Evolutionary conservation across 768 basidiomycete genomes (phyloP).

Genomic region (Mycena sanguinolenta): DNA sequence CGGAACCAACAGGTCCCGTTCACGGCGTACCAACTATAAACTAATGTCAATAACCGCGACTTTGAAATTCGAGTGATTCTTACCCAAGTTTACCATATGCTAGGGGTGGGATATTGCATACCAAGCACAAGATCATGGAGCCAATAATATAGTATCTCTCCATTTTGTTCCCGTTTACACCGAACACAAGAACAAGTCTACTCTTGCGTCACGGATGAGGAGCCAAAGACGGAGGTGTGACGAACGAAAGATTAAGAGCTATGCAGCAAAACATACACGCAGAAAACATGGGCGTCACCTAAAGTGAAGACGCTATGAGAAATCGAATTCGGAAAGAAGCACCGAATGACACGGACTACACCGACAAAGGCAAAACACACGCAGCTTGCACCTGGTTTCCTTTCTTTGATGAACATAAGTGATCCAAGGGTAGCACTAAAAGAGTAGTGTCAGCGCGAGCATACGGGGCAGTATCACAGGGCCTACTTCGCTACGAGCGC

Average conservation of each 20-base stretch:
- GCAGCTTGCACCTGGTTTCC: background rate
- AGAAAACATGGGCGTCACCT: background rate
- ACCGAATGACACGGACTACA: background rate
- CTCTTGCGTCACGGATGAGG: background rate
- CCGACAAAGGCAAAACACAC: background rate
- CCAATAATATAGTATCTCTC: conserved; percentile 18
- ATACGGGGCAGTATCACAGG: background rate
- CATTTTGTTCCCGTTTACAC: conserved; percentile 9
- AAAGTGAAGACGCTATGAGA: background rate
- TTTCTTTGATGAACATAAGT: background rate
- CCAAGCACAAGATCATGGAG: background rate
- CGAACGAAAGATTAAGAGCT: background rate
- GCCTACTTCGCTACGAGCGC: background rate
- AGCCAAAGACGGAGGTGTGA: background rate
- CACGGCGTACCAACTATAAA: background rate
- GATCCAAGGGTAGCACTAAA: background rate
- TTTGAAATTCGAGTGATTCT: background rate
- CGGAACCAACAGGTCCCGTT: conserved; percentile 3
- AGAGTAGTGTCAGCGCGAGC: background rate
- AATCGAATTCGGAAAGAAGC: conserved; percentile 1
- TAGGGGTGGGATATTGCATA: background rate
- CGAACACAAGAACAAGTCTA: too few relatives aligned
- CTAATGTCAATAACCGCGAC: background rate
- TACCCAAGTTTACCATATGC: background rate
- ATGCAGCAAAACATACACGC: conserved; percentile 2